Evolutionary conservation across 2,329 filamentous ascomycete species (phyloP).

Genomic region (Neonectria neomacrospora): DNA sequence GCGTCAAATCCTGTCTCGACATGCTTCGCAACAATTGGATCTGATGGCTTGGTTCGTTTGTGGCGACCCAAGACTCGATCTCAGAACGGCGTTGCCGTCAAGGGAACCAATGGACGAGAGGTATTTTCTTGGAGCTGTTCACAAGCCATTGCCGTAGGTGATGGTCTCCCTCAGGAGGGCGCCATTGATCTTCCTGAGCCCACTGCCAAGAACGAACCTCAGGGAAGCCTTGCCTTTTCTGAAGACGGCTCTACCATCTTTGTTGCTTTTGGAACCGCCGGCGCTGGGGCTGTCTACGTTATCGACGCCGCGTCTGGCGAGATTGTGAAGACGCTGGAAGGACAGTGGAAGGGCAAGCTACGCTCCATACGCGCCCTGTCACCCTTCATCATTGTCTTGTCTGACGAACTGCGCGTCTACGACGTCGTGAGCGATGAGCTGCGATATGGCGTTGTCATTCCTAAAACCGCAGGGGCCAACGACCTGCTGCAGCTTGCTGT

Average conservation of each 20-base stretch:
- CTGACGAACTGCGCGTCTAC: constrained; percentile 79
- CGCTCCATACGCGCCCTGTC: constrained; percentile 77
- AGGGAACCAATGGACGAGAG: constrained; percentile 66
- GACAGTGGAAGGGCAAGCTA: constrained; percentile 73
- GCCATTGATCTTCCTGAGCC: constrained; percentile 44
- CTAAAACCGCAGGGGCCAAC: constrained; percentile 51
- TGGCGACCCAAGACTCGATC: constrained; percentile 82
- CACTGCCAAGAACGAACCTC: constrained; percentile 49
- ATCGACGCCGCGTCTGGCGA: constrained; percentile 77
- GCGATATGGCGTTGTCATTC: constrained; percentile 72
- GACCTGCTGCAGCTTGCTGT: constrained; percentile 75
- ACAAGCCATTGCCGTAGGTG: constrained; percentile 65
- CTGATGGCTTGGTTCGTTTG: constrained; percentile 79
- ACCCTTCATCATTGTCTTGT: constrained; percentile 79
- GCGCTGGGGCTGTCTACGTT: constrained; percentile 75
- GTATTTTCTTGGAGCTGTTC: constrained; percentile 81
- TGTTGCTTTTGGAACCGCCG: constrained; percentile 66
- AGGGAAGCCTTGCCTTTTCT: constrained; percentile 80
- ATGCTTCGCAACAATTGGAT: constrained; percentile 86
- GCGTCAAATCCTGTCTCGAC: constrained; percentile 74
- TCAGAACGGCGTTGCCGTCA: constrained; percentile 73
- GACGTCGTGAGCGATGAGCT: constrained; percentile 84
- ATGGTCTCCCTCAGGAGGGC: constrained; percentile 58
- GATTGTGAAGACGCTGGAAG: constrained; percentile 74
- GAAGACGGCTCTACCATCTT: constrained; percentile 88